Conservation (phyloP, 108 stramenopile species). For the Pinguiococcus pyrenoidosus region DNA sequence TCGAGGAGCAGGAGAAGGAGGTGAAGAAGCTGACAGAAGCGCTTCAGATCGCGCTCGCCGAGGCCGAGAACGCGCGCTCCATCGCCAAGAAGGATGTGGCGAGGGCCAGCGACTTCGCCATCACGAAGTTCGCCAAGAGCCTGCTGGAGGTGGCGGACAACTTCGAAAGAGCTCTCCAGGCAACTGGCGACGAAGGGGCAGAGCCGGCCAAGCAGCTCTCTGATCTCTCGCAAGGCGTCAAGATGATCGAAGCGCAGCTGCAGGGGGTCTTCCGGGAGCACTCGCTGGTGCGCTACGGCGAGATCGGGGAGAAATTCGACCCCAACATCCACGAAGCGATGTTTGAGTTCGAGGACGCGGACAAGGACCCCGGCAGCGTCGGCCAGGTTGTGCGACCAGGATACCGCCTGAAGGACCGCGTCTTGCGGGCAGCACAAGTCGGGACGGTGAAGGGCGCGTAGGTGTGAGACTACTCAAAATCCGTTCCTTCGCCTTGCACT, state of each 20-base stretch:
- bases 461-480: too few species aligned
- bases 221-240: slow-evolving; percentile 66
- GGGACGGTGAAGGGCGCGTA: slow-evolving; percentile 75
- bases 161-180: slow-evolving; percentile 60
- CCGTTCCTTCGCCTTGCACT: too few species aligned
- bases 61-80: slow-evolving; percentile 86
- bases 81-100: slow-evolving; percentile 81
- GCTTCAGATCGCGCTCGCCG: slow-evolving; percentile 69
- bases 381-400: slow-evolving; percentile 65
- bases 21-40: slow-evolving; percentile 55
- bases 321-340: slow-evolving; percentile 85
- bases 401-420: slow-evolving; percentile 77
- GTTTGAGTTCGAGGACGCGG: slow-evolving; percentile 66
- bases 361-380: slow-evolving; percentile 50
- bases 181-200: slow-evolving; percentile 4
- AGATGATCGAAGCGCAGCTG: slow-evolving; percentile 72
- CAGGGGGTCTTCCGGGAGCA: slow-evolving; percentile 48
- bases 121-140: slow-evolving; percentile 33
- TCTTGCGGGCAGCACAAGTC: slow-evolving; percentile 87
- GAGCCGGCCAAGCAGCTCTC: slow-evolving; percentile 39
- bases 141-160: slow-evolving; percentile 74
- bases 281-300: slow-evolving; percentile 67
- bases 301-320: slow-evolving; percentile 77
- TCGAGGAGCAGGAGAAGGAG: neutral
- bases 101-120: slow-evolving; percentile 60